phyloP scores from a whole-genome alignment of 495 filamentous ascomycete genomes.

The Jackrogersella minutella region DNA sequence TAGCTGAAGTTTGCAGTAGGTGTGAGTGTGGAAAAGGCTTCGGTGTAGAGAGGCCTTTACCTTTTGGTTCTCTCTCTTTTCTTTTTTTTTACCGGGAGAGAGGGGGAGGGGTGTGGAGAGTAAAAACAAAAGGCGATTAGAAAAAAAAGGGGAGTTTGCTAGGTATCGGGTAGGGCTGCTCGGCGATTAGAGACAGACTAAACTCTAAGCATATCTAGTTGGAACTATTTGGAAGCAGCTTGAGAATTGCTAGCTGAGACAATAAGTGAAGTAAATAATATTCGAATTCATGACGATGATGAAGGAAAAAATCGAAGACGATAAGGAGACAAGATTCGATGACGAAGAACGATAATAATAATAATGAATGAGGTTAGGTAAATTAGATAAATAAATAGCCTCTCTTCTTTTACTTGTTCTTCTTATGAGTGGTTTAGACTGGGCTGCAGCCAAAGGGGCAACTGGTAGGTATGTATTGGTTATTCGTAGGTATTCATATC shows the following conservation, averaged over 20 bases:
- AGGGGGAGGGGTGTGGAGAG: constrained; percentile 37
- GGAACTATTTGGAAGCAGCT: background rate
- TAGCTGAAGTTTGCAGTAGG: constrained; percentile 29
- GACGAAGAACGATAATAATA: background rate
- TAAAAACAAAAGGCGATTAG: constrained; percentile 27
- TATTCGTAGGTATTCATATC: constrained; percentile 2
- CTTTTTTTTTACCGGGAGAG: background rate
- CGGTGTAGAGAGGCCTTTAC: constrained; percentile 22
- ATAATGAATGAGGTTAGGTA: constrained; percentile 16
- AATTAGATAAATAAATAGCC: constrained; percentile 29
- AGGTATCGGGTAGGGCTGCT: constrained; percentile 25
- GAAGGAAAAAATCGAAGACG: constrained; percentile 3
- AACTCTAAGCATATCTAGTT: constrained; percentile 4
- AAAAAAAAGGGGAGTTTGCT: constrained; percentile 20
- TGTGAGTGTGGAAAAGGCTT: constrained; percentile 31
- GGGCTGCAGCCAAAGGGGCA: constrained; percentile 15
- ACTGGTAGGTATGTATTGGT: constrained; percentile 20
- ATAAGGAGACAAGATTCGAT: constrained; percentile 8
- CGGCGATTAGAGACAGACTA: constrained; percentile 25
- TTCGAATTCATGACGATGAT: constrained; percentile 22
- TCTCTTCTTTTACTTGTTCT: background rate
- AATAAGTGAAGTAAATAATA: background rate
- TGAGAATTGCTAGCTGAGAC: constrained; percentile 29
- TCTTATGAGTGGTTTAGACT: constrained; percentile 30
- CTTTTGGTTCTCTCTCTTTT: too few species aligned